A percentile compares a stretch with the other conserved stretches of the same genome.
phyloP scores from a whole-genome alignment of 2,329 filamentous ascomycete species.

The Periconia sp. region DNA sequence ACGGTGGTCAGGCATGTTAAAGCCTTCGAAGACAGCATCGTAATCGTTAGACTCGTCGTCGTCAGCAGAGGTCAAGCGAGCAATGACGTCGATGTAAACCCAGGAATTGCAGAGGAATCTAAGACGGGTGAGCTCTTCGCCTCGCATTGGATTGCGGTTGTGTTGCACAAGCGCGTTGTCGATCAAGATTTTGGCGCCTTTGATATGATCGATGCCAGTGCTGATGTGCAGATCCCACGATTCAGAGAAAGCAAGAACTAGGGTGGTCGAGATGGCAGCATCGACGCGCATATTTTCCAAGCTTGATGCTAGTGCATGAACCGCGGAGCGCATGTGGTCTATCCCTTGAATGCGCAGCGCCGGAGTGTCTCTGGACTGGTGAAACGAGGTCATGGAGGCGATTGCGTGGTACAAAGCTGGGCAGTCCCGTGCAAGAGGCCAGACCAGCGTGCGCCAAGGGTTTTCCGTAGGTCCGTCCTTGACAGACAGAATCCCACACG shows the following conservation, averaged over 20 bases:
- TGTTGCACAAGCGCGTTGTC: slow-evolving; percentile 62
- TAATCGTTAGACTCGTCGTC: slow-evolving; percentile 63
- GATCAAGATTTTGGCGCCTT: slow-evolving; percentile 69
- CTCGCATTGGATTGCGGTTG: slow-evolving; percentile 48
- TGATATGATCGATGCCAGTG: slow-evolving; percentile 72
- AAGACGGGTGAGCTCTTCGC: slow-evolving; percentile 55
- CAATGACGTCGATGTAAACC: slow-evolving; percentile 77
- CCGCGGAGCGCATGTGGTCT: slow-evolving; percentile 71
- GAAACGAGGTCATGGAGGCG: slow-evolving; percentile 72
- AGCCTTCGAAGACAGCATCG: slow-evolving; percentile 44
- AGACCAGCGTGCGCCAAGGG: slow-evolving; percentile 73
- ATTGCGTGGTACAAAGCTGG: slow-evolving; percentile 72
- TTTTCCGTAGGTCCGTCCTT: slow-evolving; percentile 74
- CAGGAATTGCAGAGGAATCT: slow-evolving; percentile 74
- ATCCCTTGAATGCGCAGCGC: slow-evolving; percentile 67
- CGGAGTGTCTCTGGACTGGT: slow-evolving; percentile 65
- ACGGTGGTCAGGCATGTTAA: slow-evolving; percentile 36
- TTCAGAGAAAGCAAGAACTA: slow-evolving; percentile 72
- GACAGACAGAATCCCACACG: slow-evolving; percentile 73
- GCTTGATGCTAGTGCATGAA: slow-evolving; percentile 63
- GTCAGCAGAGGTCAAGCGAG: slow-evolving; percentile 68
- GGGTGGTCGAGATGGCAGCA: slow-evolving; percentile 71
- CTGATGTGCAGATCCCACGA: slow-evolving; percentile 74
- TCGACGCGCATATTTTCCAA: slow-evolving; percentile 70
- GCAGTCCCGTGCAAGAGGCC: slow-evolving; percentile 69